phyloP scores from a whole-genome alignment of 345 rosid species.

The Salix viminalis region DNA sequence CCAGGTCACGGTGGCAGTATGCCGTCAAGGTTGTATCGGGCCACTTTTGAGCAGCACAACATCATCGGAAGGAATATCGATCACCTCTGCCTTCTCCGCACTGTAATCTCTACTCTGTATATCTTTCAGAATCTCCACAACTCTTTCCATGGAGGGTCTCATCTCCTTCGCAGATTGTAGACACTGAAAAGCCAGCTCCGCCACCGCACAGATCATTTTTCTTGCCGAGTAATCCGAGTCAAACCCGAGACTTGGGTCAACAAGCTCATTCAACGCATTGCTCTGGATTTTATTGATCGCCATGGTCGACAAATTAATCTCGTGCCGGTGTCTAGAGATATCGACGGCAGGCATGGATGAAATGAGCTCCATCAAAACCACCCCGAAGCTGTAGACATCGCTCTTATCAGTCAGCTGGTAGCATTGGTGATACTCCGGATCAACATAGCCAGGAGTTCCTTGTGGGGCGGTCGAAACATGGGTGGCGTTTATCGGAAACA shows the following conservation, averaged over 20 bases:
- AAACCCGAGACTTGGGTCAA: conserved; percentile 64
- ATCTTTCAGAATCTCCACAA: conserved; percentile 38
- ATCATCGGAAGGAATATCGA: conserved; percentile 32
- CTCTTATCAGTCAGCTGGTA: conserved; percentile 83
- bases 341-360: conserved; percentile 91
- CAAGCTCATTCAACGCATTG: conserved; percentile 56
- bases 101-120: conserved; percentile 33
- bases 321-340: conserved; percentile 68
- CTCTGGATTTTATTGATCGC: conserved; percentile 72
- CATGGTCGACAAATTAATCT: conserved; percentile 74
- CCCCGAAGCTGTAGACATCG: conserved; percentile 81
- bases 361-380: conserved; percentile 57
- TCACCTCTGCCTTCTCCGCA: conserved; percentile 16
- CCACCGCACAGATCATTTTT: conserved; percentile 55
- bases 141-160: conserved; percentile 70
- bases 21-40: conserved; percentile 36
- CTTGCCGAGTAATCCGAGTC: conserved; percentile 46
- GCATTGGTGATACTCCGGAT: conserved; percentile 84
- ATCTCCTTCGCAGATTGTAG: conserved; percentile 59
- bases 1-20: conserved; percentile 51
- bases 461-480: conserved; percentile 93
- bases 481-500: conserved; percentile 60
- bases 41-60: conserved; percentile 40
- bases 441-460: conserved; percentile 94
- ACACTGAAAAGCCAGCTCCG: conserved; percentile 82